These are phyloP conservation scores for Phytopythium mirpurense DNA, from an alignment of 352 stramenopile genomes.

Conservation along the genomic window DNA sequence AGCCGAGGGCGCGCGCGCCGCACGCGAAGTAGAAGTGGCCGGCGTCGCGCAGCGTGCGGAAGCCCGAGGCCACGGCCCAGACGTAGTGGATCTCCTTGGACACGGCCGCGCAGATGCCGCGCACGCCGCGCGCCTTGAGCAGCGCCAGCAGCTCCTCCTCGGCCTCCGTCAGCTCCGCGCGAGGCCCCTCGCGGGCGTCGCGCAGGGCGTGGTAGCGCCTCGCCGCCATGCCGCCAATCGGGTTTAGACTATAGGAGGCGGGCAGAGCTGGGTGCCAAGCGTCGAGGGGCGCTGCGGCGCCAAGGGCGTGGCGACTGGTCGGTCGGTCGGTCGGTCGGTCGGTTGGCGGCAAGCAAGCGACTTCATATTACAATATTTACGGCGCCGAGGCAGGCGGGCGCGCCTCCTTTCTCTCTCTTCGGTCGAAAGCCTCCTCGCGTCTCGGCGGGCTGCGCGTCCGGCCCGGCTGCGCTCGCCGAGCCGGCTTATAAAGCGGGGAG, in stretches of 20 bases:
- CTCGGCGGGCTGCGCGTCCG: slow-evolving; percentile 1
- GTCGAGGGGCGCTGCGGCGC: too few relatives aligned
- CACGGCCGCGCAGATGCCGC: slow-evolving; percentile 65
- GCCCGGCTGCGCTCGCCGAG: slow-evolving; percentile 4
- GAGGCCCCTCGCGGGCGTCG: neutral
- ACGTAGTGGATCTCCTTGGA: slow-evolving; percentile 75
- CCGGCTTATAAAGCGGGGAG: slow-evolving; percentile 3
- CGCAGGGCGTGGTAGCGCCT: slow-evolving; percentile 27
- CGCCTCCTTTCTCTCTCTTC: neutral
- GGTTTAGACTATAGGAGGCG: too few relatives aligned
- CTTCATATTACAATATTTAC: slow-evolving; percentile 50
- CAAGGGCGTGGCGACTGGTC: neutral
- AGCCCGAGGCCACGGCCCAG: slow-evolving; percentile 64
- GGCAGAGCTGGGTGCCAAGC: too few relatives aligned
- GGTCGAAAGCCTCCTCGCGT: neutral
- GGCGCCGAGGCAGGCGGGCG: neutral
- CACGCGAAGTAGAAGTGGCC: slow-evolving; percentile 80
- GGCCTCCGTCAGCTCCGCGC: slow-evolving; percentile 9
- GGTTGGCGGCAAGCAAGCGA: neutral
- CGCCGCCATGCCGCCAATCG: slow-evolving; percentile 13
- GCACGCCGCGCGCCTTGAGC: slow-evolving; percentile 55
- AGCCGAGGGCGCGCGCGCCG: slow-evolving; percentile 51
- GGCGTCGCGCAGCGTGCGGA: slow-evolving; percentile 59
- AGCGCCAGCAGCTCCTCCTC: slow-evolving; percentile 61
- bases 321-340: neutral